Conservation (phyloP, 208 protist genomes). For the Trypanosoma platydactyli region DNA sequence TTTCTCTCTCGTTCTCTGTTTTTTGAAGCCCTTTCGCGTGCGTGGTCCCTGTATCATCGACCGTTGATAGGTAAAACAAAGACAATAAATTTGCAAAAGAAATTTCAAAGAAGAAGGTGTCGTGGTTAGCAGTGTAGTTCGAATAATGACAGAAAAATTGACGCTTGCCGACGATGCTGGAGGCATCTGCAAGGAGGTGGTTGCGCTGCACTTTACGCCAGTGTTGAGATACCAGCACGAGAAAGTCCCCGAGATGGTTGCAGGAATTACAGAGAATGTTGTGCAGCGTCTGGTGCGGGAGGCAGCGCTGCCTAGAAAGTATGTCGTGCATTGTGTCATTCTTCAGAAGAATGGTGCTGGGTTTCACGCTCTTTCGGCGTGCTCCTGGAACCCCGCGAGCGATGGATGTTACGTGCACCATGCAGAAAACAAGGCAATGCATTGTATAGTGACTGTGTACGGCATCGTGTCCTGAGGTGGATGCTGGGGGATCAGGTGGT, state of each 20-base stretch:
- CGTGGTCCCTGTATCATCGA: too few species aligned
- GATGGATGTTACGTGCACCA: conserved; percentile 86
- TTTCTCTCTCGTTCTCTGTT: too few species aligned
- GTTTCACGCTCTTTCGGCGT: conserved; percentile 75
- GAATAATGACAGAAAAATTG: conserved; percentile 49
- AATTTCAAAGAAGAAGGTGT: background rate
- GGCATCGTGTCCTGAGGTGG: conserved; percentile 44
- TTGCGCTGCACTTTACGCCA: conserved; percentile 56
- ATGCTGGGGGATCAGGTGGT: background rate
- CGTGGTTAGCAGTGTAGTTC: background rate
- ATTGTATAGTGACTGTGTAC: conserved; percentile 86
- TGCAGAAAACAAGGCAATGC: conserved; percentile 79
- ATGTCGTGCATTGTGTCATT: conserved; percentile 82
- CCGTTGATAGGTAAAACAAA: too few species aligned
- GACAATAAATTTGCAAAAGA: too few species aligned
- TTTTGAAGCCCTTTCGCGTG: too few species aligned
- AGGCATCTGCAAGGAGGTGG: conserved; percentile 75
- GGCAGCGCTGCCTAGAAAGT: conserved; percentile 89
- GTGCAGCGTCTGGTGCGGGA: conserved; percentile 81
- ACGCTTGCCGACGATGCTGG: conserved; percentile 82
- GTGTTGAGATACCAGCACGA: conserved; percentile 72
- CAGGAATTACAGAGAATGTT: conserved; percentile 68
- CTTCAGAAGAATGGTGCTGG: conserved; percentile 91
- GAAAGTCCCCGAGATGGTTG: conserved; percentile 59
- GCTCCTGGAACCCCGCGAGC: conserved; percentile 87